Conservation (phyloP, 257 asterid species). For the Verbascum thapsus region DNA sequence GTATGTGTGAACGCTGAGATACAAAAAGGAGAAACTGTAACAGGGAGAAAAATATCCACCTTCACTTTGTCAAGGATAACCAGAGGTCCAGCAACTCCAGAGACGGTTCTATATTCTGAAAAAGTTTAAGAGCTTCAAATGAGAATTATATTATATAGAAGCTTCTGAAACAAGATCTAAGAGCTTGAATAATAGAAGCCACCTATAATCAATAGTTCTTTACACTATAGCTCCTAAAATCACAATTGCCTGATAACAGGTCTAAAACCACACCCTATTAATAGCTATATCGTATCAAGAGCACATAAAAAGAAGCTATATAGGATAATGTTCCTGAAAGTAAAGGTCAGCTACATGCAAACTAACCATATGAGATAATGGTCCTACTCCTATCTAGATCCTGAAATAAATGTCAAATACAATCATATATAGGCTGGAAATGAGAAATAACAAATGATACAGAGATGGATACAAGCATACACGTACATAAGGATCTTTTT, state of each 20-base stretch:
- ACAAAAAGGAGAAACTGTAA: constrained; percentile 18
- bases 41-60: constrained; percentile 46
- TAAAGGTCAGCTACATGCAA: no score
- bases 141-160: neutral
- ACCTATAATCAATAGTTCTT: neutral
- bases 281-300: constrained; percentile 2
- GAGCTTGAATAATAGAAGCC: neutral
- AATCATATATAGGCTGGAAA: neutral
- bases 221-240: neutral
- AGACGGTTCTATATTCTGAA: constrained; percentile 98
- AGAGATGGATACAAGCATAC: neutral
- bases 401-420: constrained; percentile 1
- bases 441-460: neutral
- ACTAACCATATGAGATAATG: neutral
- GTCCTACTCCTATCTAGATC: constrained; percentile 15
- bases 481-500: constrained; percentile 14
- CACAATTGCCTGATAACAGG: neutral
- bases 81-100: constrained; percentile 99
- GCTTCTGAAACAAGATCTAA: neutral
- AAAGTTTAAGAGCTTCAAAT: constrained; percentile 1
- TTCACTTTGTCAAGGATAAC: constrained; percentile 98
- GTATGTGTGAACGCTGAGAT: constrained; percentile 20
- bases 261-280: neutral
- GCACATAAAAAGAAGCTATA: neutral
- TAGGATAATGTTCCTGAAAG: neutral